Base-by-base conservation (phyloP, 2,329 filamentous ascomycete genomes). In the Helminthosporium solani region DNA sequence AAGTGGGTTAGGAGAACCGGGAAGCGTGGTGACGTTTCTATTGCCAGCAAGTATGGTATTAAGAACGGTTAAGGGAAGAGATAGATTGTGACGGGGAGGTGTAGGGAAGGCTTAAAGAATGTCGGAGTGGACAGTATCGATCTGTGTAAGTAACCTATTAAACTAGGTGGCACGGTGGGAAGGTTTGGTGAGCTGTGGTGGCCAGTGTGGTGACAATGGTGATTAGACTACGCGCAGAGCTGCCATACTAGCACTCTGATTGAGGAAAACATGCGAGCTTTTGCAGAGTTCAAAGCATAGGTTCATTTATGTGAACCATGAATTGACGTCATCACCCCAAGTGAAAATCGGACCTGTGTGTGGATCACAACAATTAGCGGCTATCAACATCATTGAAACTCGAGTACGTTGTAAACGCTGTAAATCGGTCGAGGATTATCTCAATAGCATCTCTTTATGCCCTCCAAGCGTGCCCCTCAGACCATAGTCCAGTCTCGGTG, bases 251-350 rank as follows among this genome's bases (percentile, higher is more conserved):
- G 61, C 42, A 72, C 68, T 4, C 71, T 71, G 4, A 53, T 74
- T 33, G 71, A 74, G 53, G 63, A 68, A 54, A 80, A 76, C 0
- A 66, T 79, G 27, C 60, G 70, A 33, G 75, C 66, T 12, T 64
- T 80, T 66, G 73, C 69, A 42, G 50, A 55, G 38, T 42, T 81
- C 9, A 40, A 52, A 53, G 50, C 60, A 66, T 72, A 42, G 34
- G 65, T 59, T 18, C 36, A 18, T 27, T 20, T 9, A 25, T 9
- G 5, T 9, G 23, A 25, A 9, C 23, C 23, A 5, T 25, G 6
- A 25, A 25, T 25, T 25, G 23, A 5, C 23, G 9, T 25, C 23
- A 25, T 25, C 23, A 25, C 9, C 23, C 23, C 5, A 25, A 25
- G 23, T 5, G 6, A 25, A 25, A 25, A 25, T 25, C 23, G 9